These are phyloP conservation scores for Eucalyptus dawsonii DNA, from an alignment of 345 rosid species.

Conservation along the genomic window DNA sequence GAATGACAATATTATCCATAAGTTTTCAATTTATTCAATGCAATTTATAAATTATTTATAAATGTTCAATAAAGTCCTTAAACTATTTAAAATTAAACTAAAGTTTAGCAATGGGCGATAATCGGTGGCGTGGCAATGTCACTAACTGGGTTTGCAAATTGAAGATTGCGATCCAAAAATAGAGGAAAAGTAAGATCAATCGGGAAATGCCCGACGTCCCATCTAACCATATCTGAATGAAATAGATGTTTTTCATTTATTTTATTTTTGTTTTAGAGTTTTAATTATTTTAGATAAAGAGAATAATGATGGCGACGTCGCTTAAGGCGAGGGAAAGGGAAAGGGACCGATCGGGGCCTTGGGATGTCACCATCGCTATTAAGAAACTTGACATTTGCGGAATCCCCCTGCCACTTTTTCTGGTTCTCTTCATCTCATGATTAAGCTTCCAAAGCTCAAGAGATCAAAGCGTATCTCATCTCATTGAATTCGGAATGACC, in stretches of 20 bases:
- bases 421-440: not conserved
- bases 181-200: not conserved
- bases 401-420: not conserved
- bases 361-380: not conserved
- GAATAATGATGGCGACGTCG: not conserved
- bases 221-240: not conserved
- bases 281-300: not conserved
- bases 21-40: no score
- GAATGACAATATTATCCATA: rapidly evolving
- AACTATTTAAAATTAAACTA: no score
- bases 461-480: not conserved
- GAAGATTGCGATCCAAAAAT: not conserved
- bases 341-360: not conserved
- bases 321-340: not conserved
- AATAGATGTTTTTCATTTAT: not conserved
- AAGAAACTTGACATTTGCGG: not conserved
- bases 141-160: not conserved
- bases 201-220: not conserved
- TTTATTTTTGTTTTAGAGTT: not conserved
- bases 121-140: not conserved
- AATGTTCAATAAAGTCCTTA: rapidly evolving
- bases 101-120: no score
- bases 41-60: no score
- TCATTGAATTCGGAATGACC: not conserved
- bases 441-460: not conserved